Base-by-base conservation (phyloP, 805 yeast species). In the Saccharomycopsis fibuligera region DNA sequence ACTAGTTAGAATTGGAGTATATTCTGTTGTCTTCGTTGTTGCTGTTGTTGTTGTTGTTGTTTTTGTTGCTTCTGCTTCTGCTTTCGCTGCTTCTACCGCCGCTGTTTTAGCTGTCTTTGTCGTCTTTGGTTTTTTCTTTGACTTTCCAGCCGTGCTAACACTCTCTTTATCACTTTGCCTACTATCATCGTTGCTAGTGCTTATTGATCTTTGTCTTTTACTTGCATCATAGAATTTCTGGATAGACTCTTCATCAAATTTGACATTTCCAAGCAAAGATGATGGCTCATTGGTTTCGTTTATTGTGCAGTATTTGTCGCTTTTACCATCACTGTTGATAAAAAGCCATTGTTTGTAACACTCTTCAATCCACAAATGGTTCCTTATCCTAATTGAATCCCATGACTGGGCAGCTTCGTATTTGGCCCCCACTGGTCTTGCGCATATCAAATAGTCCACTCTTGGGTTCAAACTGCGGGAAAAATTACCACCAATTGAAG, bases 291-390 rank as follows among this genome's bases (percentile, higher is more conserved):
- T 59, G 60, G 76, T 76, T 35, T 62, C 57, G 73, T 70, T 41
- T 79, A 65, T 22, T 68, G 65, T 2, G 79, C 74, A 17, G 25
- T 40, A 49, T 48, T 69, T 68, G n/a, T n/a, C n/a, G n/a, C n/a
- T n/a, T 1, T 86, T 87, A 22, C 82, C 65, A 2, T 76, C 59
- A n/a, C 72, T 68, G 12, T 72, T 69, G 40, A 75, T 64, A 10
- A 47, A 24, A 68, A 65, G 66, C 90, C 93, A 85, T 41, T 72
- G 63, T 0, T 75, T 68, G 54, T 73, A 91, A 37, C 88, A 75
- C 47, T 86, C 90, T 59, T 91, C 98, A 12, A 91, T 64, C 99
- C 99, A 91, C 12, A 81, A 60, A 63, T 88, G 96, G 59, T 85
- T 89, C 1, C 86, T 81, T 2, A 83, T 69, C 27, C 72, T 71